These are phyloP conservation scores for Geosmithia morbida DNA, from an alignment of 2,329 filamentous ascomycete species.

Conservation along the genomic window DNA sequence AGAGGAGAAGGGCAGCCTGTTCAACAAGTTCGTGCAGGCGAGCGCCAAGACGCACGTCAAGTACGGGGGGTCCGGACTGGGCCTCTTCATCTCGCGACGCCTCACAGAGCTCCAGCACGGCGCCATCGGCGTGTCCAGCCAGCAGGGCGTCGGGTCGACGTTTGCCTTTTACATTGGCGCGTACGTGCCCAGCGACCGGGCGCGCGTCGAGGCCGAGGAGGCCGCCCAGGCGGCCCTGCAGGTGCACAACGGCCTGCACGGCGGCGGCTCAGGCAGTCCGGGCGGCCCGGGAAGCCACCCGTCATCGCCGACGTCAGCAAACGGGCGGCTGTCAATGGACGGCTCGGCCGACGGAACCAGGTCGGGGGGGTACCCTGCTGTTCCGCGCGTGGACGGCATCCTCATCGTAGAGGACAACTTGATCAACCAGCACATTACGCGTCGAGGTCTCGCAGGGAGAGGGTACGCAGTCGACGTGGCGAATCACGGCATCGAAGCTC, in stretches of 20 bases:
- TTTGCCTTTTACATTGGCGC: conserved; percentile 65
- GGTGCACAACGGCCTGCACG: conserved; percentile 6
- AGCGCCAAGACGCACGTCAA: conserved; percentile 63
- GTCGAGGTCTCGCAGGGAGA: conserved; percentile 32
- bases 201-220: conserved; percentile 24
- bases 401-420: conserved; percentile 47
- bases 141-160: conserved; percentile 54
- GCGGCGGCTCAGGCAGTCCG: not conserved
- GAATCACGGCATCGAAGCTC: conserved; percentile 40
- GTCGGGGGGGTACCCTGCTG: not conserved
- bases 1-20: conserved; percentile 59
- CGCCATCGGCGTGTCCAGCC: conserved; percentile 60
- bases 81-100: conserved; percentile 64
- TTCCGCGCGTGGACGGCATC: conserved; percentile 21
- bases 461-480: conserved; percentile 38
- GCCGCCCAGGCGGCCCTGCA: conserved; percentile 17
- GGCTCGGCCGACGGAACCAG: conserved; percentile 8
- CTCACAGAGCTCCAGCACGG: conserved; percentile 73
- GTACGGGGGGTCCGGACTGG: conserved; percentile 67
- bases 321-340: not conserved
- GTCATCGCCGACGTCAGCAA: not conserved
- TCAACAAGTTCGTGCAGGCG: conserved; percentile 67
- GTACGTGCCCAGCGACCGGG: conserved; percentile 22
- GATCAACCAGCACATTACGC: conserved; percentile 43
- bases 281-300: not conserved